Base-by-base conservation (phyloP, 805 yeast species). In the Candida endomychidarum region DNA sequence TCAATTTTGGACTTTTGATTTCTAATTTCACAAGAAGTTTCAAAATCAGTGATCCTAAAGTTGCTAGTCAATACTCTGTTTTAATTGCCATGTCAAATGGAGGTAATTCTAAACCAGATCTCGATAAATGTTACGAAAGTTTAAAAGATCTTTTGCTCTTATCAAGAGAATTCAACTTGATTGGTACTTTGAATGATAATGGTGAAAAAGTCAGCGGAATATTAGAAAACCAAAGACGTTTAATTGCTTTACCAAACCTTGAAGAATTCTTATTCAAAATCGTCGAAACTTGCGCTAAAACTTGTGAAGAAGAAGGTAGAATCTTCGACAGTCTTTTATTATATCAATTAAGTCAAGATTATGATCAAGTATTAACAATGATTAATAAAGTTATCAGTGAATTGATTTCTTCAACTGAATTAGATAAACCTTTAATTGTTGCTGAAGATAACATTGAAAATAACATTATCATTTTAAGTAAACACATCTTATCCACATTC, bases 291-390 rank as follows among this genome's bases (percentile, higher is more conserved):
- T 89, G 96, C 20, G 97, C 97, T 3, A 73, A 73, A 31, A 80
- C 79, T 50, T 95, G 96, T 11, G 93, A 86, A 53, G 93, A 87
- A 50, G 98, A 90, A 53, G 97, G 97, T 6, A 75, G 96, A 54
- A 73, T 80, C 10, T 79, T 83, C 46, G 98, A 93, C 56, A 86
- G 96, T 14, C 75, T 93, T 45, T 69, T 86, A 42, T 72, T 93
- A 40, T 91, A 86, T 58, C 96, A 90, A 62, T 74, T 91, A 48
- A 80, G 95, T 34, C 95, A 86, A 61, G 96, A 90, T 50, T 84
- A 84, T 58, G 84, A 85, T 55, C 81, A 84, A 21, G 97, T 88
- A 10, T 75, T 91, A 7, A 61, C 75, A 1, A 74, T 88, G 43
- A 78, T 89, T 48, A 89, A 86, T 64, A 75, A 80, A 51, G 64